Evolutionary conservation across 768 basidiomycete species (phyloP).

Genomic region (Xerocomellus intermedius): DNA sequence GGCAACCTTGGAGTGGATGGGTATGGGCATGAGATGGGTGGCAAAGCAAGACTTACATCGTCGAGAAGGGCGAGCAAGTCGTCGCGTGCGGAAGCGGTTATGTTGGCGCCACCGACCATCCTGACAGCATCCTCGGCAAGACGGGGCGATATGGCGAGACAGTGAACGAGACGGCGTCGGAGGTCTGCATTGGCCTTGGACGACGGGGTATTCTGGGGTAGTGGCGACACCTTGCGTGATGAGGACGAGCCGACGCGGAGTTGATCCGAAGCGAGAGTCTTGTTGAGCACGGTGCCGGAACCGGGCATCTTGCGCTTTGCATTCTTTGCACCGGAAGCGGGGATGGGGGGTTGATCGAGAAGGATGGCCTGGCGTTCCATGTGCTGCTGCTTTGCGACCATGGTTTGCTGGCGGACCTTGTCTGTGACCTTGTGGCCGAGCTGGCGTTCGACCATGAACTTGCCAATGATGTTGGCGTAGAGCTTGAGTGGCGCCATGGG

Average conservation of each 20-base stretch:
- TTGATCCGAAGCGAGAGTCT: conserved; percentile 28
- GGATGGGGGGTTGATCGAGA: conserved; percentile 39
- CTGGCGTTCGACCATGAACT: conserved; percentile 64
- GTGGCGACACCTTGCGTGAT: conserved; percentile 32
- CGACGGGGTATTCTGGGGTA: conserved; percentile 20
- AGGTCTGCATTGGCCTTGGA: conserved; percentile 22
- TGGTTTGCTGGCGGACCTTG: conserved; percentile 47
- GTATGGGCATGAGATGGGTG: background rate
- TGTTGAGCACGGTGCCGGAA: conserved; percentile 28
- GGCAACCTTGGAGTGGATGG: conserved; percentile 42
- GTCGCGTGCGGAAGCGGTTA: conserved; percentile 34
- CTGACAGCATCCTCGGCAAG: conserved; percentile 37
- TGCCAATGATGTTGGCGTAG: conserved; percentile 72
- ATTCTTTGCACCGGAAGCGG: conserved; percentile 35
- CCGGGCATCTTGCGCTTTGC: conserved; percentile 40
- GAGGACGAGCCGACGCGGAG: conserved; percentile 33
- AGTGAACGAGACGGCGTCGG: conserved; percentile 46
- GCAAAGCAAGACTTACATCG: conserved; percentile 37
- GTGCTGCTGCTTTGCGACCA: conserved; percentile 47
- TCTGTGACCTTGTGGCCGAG: conserved; percentile 44
- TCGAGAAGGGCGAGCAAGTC: conserved; percentile 50
- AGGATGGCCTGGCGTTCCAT: conserved; percentile 47
- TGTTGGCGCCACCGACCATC: conserved; percentile 45
- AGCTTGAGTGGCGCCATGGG: conserved; percentile 67
- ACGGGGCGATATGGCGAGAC: conserved; percentile 50